A percentile compares a stretch with the other conserved stretches of the same genome.
These are phyloP conservation scores for Petrea volubilis DNA, from an alignment of 257 asterid genomes.

Conservation along the genomic window DNA sequence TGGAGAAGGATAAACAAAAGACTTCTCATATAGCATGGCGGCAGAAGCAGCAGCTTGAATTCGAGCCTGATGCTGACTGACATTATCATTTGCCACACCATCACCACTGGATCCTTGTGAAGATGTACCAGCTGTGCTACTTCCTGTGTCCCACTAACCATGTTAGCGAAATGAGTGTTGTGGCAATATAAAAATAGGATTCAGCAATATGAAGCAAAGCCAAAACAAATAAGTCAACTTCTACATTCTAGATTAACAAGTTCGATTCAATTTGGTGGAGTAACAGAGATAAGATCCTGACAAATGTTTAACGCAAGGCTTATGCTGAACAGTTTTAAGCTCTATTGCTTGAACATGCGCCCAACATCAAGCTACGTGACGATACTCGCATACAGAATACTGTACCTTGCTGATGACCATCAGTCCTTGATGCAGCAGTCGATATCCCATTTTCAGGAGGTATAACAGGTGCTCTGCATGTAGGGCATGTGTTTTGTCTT, in stretches of 20 bases:
- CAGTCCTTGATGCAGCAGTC: conserved; percentile 43
- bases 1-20: conserved; percentile 83
- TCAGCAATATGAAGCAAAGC: conserved; percentile 17
- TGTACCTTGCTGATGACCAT: conserved; percentile 61
- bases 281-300: neutral
- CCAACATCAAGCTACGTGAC: neutral
- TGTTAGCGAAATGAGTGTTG: conserved; percentile 18
- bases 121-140: conserved; percentile 49
- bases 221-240: conserved; percentile 4
- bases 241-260: neutral
- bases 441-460: conserved; percentile 66
- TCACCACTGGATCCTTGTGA: conserved; percentile 49
- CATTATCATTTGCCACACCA: conserved; percentile 39
- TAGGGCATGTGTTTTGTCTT: conserved; percentile 90
- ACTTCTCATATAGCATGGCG: conserved; percentile 71
- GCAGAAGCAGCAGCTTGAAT: conserved; percentile 84
- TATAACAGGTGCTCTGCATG: conserved; percentile 86
- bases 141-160: conserved; percentile 46
- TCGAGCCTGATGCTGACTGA: conserved; percentile 68
- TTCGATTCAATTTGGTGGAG: neutral
- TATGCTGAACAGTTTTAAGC: too few species aligned
- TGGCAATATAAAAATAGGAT: too few species aligned
- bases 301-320: too few species aligned
- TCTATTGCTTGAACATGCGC: neutral
- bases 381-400: conserved; percentile 7